Evolutionary conservation across 2,329 filamentous ascomycete species (phyloP).

Genomic region (Chaetomiaceae sp.): DNA sequence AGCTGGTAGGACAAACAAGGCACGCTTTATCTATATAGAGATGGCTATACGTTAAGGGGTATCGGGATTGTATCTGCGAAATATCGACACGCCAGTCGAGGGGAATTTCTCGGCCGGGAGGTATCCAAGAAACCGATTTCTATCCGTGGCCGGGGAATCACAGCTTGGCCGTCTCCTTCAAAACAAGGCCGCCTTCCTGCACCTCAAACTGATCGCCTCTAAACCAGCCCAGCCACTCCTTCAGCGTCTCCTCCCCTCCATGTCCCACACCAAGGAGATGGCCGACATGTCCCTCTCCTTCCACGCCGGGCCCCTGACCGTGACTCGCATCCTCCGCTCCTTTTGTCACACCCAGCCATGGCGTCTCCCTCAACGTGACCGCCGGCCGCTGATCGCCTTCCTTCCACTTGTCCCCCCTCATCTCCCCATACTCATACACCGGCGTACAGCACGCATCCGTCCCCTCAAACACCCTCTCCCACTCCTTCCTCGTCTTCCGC

Average conservation of each 20-base stretch:
- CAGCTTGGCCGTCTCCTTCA: constrained; percentile 32
- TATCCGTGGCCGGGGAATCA: background rate
- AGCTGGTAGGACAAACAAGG: no score
- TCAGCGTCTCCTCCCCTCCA: constrained; percentile 66
- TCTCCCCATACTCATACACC: constrained; percentile 69
- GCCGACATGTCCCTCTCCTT: constrained; percentile 64
- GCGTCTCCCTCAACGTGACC: constrained; percentile 66
- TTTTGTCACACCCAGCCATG: constrained; percentile 58
- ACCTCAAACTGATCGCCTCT: constrained; percentile 68
- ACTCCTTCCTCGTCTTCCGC: constrained; percentile 66
- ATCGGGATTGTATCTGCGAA: no score
- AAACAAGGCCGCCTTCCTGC: constrained; percentile 56
- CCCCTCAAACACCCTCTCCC: constrained; percentile 82
- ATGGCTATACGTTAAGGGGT: no score
- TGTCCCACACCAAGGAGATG: constrained; percentile 58
- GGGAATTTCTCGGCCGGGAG: background rate
- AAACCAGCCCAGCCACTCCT: constrained; percentile 73
- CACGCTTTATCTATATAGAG: no score
- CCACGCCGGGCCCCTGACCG: constrained; percentile 62
- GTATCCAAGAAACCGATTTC: background rate
- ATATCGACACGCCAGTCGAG: no score
- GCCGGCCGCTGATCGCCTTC: constrained; percentile 67
- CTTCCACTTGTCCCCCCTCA: constrained; percentile 50
- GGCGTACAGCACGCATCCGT: constrained; percentile 93
- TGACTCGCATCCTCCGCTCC: constrained; percentile 38